Evolutionary conservation across 306 rosid species (phyloP).

Genomic region (Parietaria judaica): DNA sequence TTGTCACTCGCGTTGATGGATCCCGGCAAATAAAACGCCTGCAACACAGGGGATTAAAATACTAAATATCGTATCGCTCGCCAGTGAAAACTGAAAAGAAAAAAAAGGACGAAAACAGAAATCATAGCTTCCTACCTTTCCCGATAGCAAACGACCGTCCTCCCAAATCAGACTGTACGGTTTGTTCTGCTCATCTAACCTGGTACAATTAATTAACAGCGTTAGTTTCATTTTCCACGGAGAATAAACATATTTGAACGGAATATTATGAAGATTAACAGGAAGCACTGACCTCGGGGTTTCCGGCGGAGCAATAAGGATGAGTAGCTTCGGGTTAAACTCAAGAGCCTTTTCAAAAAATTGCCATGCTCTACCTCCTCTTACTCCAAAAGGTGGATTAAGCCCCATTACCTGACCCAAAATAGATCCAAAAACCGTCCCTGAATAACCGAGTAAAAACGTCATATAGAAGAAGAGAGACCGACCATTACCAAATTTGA

Average conservation of each 20-base stretch:
- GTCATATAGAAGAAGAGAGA: not conserved
- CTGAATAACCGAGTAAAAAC: not conserved
- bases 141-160: conserved; percentile 49
- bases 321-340: conserved; percentile 69
- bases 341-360: conserved; percentile 78
- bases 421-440: conserved; percentile 2
- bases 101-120: not conserved
- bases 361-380: conserved; percentile 60
- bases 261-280: not conserved
- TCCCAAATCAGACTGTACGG: conserved; percentile 87
- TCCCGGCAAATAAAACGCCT: conserved; percentile 95
- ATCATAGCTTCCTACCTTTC: conserved; percentile 48
- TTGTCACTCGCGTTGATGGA: conserved; percentile 52
- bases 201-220: conserved; percentile 12
- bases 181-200: conserved; percentile 42
- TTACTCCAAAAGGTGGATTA: conserved; percentile 83
- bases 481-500: not conserved
- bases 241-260: not conserved
- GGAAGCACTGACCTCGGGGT: conserved; percentile 48
- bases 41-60: conserved; percentile 16
- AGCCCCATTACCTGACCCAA: conserved; percentile 79
- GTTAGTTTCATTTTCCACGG: not conserved
- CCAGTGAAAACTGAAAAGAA: not conserved
- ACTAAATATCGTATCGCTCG: conserved; percentile 1
- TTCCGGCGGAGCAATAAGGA: conserved; percentile 74